Evolutionary conservation across 768 basidiomycete species (phyloP).

Genomic region (Atractiella rhizophila): DNA sequence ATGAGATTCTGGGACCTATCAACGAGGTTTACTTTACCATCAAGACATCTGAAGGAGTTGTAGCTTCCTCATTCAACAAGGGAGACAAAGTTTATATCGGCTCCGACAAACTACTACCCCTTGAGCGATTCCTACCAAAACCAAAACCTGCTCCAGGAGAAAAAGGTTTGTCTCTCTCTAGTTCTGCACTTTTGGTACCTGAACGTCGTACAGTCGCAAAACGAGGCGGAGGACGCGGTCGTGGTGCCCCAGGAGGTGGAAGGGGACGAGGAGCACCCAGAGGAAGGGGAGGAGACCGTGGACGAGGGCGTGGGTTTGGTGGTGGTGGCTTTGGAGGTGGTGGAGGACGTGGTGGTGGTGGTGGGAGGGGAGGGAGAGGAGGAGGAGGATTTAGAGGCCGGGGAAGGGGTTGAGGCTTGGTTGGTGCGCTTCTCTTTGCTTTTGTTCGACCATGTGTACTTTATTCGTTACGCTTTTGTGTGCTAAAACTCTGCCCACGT

Average conservation of each 20-base stretch:
- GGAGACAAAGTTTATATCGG: slow-evolving; percentile 96
- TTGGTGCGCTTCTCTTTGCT: too few relatives aligned
- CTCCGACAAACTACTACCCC: slow-evolving; percentile 84
- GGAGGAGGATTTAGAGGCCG: too few relatives aligned
- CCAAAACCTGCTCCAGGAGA: slow-evolving; percentile 35
- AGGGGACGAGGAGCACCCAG: slow-evolving; percentile 18
- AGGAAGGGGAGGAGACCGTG: slow-evolving; percentile 20
- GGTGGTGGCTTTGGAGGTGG: slow-evolving; percentile 13
- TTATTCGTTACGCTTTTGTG: too few relatives aligned
- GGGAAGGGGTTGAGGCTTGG: too few relatives aligned
- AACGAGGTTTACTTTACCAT: slow-evolving; percentile 90
- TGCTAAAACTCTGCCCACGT: too few relatives aligned
- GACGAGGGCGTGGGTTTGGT: slow-evolving; percentile 20
- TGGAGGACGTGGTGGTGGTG: too few relatives aligned
- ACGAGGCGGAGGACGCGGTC: slow-evolving; percentile 23
- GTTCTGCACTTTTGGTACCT: slow-evolving; percentile 8
- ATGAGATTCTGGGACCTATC: slow-evolving; percentile 97
- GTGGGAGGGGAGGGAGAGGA: too few relatives aligned
- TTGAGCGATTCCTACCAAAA: slow-evolving; percentile 89
- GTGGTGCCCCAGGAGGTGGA: slow-evolving; percentile 10
- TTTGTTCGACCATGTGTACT: too few relatives aligned
- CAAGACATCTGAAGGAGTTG: slow-evolving; percentile 90
- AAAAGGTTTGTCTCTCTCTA: slow-evolving; percentile 3
- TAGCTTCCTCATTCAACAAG: slow-evolving; percentile 80
- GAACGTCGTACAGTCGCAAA: slow-evolving; percentile 11